Base-by-base conservation (phyloP, 176 grass and related monocot species). In the Triticum turgidum region DNA sequence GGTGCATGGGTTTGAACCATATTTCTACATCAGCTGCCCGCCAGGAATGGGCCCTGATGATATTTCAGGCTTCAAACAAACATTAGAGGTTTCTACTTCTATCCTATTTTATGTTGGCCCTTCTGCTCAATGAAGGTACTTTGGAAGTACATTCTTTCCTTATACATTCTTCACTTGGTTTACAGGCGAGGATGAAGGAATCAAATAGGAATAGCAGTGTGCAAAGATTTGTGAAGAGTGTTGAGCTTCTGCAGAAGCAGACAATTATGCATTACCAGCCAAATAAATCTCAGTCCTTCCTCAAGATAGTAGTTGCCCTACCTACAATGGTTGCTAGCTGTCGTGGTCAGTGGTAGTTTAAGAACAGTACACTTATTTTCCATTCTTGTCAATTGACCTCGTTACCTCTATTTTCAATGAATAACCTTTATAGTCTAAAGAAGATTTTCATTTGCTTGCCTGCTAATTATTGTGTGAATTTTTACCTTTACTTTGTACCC, bases 261-360 rank as follows among this genome's bases (percentile, higher is more conserved):
- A 98, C 91, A 89, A 96, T 96, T 82, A 98, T 98, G 97, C 93
- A 96, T 89, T 98, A 96, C 80, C 97, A 98, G 86, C 85, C 81
- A 24, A 88, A 88, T 21, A 84, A 88, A 59, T 91, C 88, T 79
- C 93, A 96, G 25, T 61, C 94, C 90, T 98, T 98, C 76, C 94
- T 98, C 34, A 98, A 98, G 90, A 96, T 98, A 86, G 92, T 94
- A 17, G 97, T 98, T 0, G 90, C 94, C 66, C 84, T 98, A 71
- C 97, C 97, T 33, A 96, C 97, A 47, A 96, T 98, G 97, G 97
- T 98, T 83, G 93, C 94, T 76, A 96, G 85, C 52, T 98, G 97
- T 90, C 92, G 97, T 0, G 97, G 97, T 98, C 81, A 89, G 93
- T 87, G 65, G 2, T 68, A 39, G 5, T 59, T 85, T 65, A 82